Base-by-base conservation (phyloP, 2,329 filamentous ascomycete species). In the Teratosphaeria zuluensis region DNA sequence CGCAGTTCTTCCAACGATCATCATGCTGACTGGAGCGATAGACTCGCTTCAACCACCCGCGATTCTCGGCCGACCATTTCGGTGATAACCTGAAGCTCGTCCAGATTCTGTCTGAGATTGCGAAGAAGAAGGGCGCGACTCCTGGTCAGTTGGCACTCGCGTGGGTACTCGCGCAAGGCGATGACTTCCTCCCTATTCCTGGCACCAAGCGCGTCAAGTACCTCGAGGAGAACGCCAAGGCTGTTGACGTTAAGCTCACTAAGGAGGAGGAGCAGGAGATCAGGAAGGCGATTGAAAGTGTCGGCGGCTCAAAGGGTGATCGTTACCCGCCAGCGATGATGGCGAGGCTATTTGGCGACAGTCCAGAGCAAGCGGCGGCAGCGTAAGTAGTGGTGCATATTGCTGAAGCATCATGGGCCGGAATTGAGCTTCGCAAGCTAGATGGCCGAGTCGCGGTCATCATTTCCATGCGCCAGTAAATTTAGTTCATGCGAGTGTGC, bases 21-120 rank as follows among this genome's bases (percentile, higher is more conserved):
- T 8, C 52, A 53, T 19, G 52, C 32, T 53, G 28, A 53, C 19
- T 31, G 3, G 3, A 5, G 11, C 59, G 53, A n/a, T 69, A 72
- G 59, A 66, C 61, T 48, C 65, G 71, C 16, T 59, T 59, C 12
- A 64, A 63, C 35, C 65, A 69, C 51, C 68, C 69, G 8, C 64
- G 69, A 5, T 72, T 71, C 62, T 66, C 62, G 16, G 67, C 65
- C 32, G 62, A 67, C 31, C 59, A 70, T 56, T 71, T 72, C 54
- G 57, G 33, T 46, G 59, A 65, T 38, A 72, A 72, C 35, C 54
- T 72, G n/a, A 65, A 68, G 60, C 65, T 72, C n/a, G 69, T 71
- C 19, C 55, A 65, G 51, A 62, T 58, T 31, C 56, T 71, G 52
- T 56, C 59, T 2, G 61, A 61, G 7, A 60, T 72, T 52, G 70